A percentile compares a stretch with the other conserved stretches of the same genome.
Evolutionary conservation across 192 early-diverging fungal genomes (phyloP).

Genomic region (Lobosporangium transversale): DNA sequence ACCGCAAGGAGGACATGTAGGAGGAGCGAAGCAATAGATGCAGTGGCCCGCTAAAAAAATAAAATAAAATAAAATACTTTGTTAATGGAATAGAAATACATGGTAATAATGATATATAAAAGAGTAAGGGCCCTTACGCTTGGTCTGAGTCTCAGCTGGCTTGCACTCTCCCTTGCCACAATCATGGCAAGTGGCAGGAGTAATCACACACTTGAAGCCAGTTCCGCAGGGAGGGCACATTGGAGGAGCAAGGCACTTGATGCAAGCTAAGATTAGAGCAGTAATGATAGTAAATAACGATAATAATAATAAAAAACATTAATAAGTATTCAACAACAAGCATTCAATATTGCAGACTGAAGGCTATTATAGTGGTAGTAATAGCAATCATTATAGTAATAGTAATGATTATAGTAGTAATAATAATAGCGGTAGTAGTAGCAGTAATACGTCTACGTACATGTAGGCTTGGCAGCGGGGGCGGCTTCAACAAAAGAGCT

Average conservation of each 20-base stretch:
- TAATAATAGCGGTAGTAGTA: too few species aligned
- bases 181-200: slow-evolving; percentile 6
- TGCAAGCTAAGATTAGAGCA: neutral
- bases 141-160: neutral
- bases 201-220: slow-evolving; percentile 2
- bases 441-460: too few species aligned
- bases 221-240: slow-evolving; percentile 12
- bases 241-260: slow-evolving; percentile 19
- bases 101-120: neutral
- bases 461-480: too few species aligned
- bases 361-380: too few species aligned
- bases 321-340: neutral
- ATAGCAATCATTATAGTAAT: too few species aligned
- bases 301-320: neutral
- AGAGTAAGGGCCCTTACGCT: neutral
- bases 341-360: neutral
- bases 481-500: slow-evolving; percentile 8
- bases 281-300: neutral
- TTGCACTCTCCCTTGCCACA: slow-evolving; percentile 7
- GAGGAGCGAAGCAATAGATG: slow-evolving; percentile 20
- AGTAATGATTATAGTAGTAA: too few species aligned
- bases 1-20: slow-evolving; percentile 14
- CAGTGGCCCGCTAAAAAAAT: neutral
- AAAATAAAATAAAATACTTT: neutral
- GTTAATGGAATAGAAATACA: neutral